Evolutionary conservation across 2,329 filamentous ascomycete genomes (phyloP).

Genomic region (Cryphonectria radicalis): DNA sequence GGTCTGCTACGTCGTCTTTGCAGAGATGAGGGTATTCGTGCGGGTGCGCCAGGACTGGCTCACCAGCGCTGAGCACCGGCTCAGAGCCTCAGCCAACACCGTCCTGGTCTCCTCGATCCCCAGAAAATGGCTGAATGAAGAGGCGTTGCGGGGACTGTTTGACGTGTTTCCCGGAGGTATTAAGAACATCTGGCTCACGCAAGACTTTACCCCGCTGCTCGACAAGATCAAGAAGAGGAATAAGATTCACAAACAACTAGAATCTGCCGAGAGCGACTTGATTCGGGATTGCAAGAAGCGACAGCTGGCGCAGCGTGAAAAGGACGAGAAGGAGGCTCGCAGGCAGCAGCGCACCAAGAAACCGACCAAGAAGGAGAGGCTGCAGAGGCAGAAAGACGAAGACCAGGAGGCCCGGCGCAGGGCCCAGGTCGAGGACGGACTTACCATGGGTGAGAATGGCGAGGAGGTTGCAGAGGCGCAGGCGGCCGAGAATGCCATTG

Average conservation of each 20-base stretch:
- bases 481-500: slow-evolving; percentile 31
- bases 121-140: slow-evolving; percentile 83
- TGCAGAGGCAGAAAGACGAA: slow-evolving; percentile 50
- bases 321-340: slow-evolving; percentile 68
- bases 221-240: slow-evolving; percentile 83
- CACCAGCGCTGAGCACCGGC: slow-evolving; percentile 90
- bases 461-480: slow-evolving; percentile 50
- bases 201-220: slow-evolving; percentile 80
- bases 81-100: slow-evolving; percentile 92
- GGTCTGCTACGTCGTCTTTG: slow-evolving; percentile 85
- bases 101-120: slow-evolving; percentile 93
- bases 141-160: slow-evolving; percentile 81
- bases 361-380: slow-evolving; percentile 55
- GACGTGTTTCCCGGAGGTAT: slow-evolving; percentile 97
- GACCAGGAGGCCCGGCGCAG: slow-evolving; percentile 55
- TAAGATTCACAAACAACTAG: slow-evolving; percentile 71
- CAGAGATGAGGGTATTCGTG: slow-evolving; percentile 85
- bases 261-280: slow-evolving; percentile 81
- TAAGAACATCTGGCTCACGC: slow-evolving; percentile 94
- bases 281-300: slow-evolving; percentile 80
- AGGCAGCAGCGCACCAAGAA: slow-evolving; percentile 54
- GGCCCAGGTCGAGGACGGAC: slow-evolving; percentile 54
- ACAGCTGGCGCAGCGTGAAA: slow-evolving; percentile 69
- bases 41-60: slow-evolving; percentile 93
- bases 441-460: slow-evolving; percentile 57